Percentiles rank a stretch among this genome's conserved stretches.
phyloP scores from a whole-genome alignment of 176 grass and related monocot genomes.

The Zoysia pacifica region DNA sequence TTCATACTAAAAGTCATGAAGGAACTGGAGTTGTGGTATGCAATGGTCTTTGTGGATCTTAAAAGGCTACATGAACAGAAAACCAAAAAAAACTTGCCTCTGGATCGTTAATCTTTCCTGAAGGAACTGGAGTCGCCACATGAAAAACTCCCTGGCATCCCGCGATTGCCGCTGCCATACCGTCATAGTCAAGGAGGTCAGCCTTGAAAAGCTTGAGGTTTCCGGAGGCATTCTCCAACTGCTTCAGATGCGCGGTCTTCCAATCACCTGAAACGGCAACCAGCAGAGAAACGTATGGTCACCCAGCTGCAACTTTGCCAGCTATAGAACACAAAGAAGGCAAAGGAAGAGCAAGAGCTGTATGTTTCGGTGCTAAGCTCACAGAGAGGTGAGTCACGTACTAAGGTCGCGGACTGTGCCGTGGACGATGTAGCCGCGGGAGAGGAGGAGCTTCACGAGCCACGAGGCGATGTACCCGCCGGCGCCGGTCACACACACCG shows the following conservation, averaged over 20 bases:
- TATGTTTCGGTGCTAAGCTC: too few relatives aligned
- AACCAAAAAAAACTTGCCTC: constrained; percentile 24
- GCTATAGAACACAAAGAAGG: too few relatives aligned
- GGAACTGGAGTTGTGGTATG: too few relatives aligned
- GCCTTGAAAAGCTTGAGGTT: constrained; percentile 52
- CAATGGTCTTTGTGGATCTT: too few relatives aligned
- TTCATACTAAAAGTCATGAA: too few relatives aligned
- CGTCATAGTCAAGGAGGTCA: constrained; percentile 45
- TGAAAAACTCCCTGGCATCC: constrained; percentile 61
- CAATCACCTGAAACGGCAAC: constrained; percentile 33
- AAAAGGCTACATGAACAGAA: too few relatives aligned
- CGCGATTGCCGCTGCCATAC: constrained; percentile 18
- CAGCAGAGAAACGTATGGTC: too few relatives aligned
- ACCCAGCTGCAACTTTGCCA: too few relatives aligned
- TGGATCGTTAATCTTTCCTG: background rate
- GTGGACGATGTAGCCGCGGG: constrained; percentile 57
- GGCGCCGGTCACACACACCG: constrained; percentile 65
- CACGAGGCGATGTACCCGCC: constrained; percentile 58
- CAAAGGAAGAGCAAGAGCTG: too few relatives aligned
- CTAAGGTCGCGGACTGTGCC: constrained; percentile 60
- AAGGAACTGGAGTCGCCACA: constrained; percentile 54
- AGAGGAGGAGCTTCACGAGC: constrained; percentile 73
- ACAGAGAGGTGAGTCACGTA: background rate
- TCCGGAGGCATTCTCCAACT: constrained; percentile 28
- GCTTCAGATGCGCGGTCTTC: constrained; percentile 47